Conservation (phyloP, 371 early-diverging fungal species). For the Thermomucor indicae-seudaticae region DNA sequence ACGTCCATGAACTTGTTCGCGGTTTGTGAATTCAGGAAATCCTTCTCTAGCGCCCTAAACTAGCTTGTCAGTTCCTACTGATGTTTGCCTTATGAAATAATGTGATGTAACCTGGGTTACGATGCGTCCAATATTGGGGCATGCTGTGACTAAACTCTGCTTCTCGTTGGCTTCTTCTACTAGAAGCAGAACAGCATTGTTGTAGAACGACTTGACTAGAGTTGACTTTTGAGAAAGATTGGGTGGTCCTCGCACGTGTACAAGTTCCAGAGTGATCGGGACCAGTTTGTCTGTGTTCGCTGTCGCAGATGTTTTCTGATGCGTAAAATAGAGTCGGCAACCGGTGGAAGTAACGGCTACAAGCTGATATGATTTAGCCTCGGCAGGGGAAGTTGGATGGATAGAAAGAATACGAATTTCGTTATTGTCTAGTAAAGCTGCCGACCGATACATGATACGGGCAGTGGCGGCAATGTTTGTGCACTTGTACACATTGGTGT, state of each 20-base stretch:
- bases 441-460: constrained; percentile 34
- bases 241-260: constrained; percentile 67
- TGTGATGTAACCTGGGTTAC: constrained; percentile 13
- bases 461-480: constrained; percentile 30
- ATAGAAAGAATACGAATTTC: constrained; percentile 59
- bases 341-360: constrained; percentile 73
- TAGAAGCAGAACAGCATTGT: constrained; percentile 61
- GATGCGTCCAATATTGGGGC: constrained; percentile 59
- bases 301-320: constrained; percentile 14
- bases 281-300: constrained; percentile 20
- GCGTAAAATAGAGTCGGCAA: constrained; percentile 68
- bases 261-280: constrained; percentile 49
- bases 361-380: constrained; percentile 57
- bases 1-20: constrained; percentile 63
- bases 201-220: constrained; percentile 46
- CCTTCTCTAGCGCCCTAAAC: constrained; percentile 5
- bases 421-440: constrained; percentile 23
- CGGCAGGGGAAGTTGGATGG: constrained; percentile 53
- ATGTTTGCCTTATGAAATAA: not conserved
- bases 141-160: constrained; percentile 57
- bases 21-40: constrained; percentile 18
- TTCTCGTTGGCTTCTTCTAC: constrained; percentile 58
- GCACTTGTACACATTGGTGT: constrained; percentile 12
- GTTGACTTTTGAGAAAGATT: not conserved
- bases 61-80: not conserved